These are phyloP conservation scores for Orobanche coerulescens DNA, from an alignment of 257 asterid genomes.

Conservation along the genomic window DNA sequence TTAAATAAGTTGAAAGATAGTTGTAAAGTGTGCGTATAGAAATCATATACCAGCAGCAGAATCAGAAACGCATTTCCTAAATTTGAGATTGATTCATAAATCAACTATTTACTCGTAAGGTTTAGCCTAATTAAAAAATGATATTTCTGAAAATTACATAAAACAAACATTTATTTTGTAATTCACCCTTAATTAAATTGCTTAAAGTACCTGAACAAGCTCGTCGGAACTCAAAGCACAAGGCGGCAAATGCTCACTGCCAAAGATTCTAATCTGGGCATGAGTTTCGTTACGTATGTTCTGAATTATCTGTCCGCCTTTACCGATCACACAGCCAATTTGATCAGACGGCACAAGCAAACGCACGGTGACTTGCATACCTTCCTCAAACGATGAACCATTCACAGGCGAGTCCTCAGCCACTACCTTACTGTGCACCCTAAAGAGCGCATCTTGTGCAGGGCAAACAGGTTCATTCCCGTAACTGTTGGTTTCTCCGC, in stretches of 20 bases:
- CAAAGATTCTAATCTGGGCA: conserved; percentile 71
- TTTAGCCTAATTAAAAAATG: too few species aligned
- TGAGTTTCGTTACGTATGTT: conserved; percentile 46
- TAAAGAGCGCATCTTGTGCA: conserved; percentile 82
- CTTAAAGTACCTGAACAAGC: conserved; percentile 58
- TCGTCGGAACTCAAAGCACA: conserved; percentile 87
- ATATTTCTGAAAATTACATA: too few species aligned
- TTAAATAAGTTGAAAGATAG: too few species aligned
- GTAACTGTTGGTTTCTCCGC: conserved; percentile 62
- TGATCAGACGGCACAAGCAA: conserved; percentile 47
- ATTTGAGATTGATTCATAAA: too few species aligned
- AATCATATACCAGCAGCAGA: too few species aligned
- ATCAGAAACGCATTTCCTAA: too few species aligned
- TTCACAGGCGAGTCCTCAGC: conserved; percentile 53
- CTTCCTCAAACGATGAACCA: conserved; percentile 44
- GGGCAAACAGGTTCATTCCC: conserved; percentile 56
- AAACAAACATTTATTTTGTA: too few species aligned
- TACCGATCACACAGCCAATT: conserved; percentile 54
- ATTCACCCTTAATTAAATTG: too few species aligned
- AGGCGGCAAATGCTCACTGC: conserved; percentile 81
- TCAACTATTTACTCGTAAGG: too few species aligned
- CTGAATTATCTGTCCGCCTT: conserved; percentile 45
- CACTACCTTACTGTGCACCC: conserved; percentile 64
- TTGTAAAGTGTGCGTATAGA: too few species aligned
- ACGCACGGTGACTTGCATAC: conserved; percentile 40